Percentiles rank a stretch among this genome's conserved stretches.
phyloP scores from a whole-genome alignment of 257 asterid species.

The Solanum tacnaense region DNA sequence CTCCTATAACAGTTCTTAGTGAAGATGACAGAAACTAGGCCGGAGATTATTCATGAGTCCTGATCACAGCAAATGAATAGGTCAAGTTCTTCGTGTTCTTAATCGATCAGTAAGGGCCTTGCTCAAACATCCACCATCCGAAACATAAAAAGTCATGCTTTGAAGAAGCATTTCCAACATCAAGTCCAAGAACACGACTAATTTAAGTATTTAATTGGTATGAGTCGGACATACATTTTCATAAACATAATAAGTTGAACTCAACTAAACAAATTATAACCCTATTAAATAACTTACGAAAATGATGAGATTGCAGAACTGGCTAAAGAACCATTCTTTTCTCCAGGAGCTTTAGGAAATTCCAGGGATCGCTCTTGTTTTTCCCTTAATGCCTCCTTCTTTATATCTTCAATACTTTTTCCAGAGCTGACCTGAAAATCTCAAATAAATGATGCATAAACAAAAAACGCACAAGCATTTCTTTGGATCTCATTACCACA shows the following conservation, averaged over 20 bases:
- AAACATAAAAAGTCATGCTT: not conserved
- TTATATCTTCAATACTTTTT: constrained; percentile 58
- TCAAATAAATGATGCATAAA: not conserved
- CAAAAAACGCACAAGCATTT: not conserved
- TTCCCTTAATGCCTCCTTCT: constrained; percentile 36
- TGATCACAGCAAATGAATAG: not conserved
- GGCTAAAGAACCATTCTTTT: constrained; percentile 15
- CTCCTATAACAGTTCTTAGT: not conserved
- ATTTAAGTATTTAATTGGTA: not conserved
- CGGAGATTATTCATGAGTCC: not conserved
- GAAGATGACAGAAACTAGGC: not conserved
- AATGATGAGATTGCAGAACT: constrained; percentile 11
- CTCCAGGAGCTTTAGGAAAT: constrained; percentile 19
- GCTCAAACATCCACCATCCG: not conserved
- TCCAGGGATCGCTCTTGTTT: constrained; percentile 28
- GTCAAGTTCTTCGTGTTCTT: not conserved
- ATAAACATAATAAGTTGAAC: not conserved
- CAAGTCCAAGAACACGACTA: not conserved
- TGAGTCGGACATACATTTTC: not conserved
- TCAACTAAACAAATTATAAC: not conserved
- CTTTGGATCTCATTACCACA: not conserved
- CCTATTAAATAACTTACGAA: constrained; percentile 1
- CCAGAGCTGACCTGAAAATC: constrained; percentile 44
- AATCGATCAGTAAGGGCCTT: not conserved
- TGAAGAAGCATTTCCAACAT: not conserved